Base-by-base conservation (phyloP, 768 basidiomycete species). In the Suillus paluster region DNA sequence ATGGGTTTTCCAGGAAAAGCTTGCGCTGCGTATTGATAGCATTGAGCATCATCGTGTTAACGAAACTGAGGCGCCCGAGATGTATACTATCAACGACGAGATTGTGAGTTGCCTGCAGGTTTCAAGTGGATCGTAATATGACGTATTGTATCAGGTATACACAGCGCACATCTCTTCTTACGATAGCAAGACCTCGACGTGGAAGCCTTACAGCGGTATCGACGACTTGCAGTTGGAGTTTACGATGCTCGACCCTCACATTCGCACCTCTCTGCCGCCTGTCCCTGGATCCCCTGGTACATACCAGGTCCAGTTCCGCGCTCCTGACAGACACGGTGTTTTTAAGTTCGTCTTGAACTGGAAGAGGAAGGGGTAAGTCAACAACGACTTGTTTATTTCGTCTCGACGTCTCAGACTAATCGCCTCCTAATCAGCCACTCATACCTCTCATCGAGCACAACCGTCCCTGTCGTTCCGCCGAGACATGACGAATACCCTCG, bases 181-280 rank as follows among this genome's bases (percentile, higher is more conserved):
- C 71, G 80, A 90, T 67, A 73, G 87, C 23, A 72, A 72, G 61
- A 81, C 79, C 7, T 77, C 79, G 10, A 73, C 72, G 14, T 98
- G 95, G 94, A 78, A 78, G 57, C 89, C 94, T 0, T 88, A 88
- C 72, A 87, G 88, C 14, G 84, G 82, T 36, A 74, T 94, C 56
- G 73, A 78, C 12, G 97, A 99, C 72, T 72, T 99, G 33, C 97
- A 98, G 68, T 82, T 99, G 56, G 96, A 97, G 68, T 98, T 99
- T 73, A 97, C 95, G 23, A 99, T 99, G 97, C 87, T 99, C 44
- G 97, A 99, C 74, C 97, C 97, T 1, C 95, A 97, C 75, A 79
- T 99, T 63, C 93, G 97, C 39, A 94, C 88, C 15, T 78, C 90
- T 8, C 82, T 99, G 11, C 80, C 75, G 12, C 82, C 90, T 12